Evolutionary conservation across 2,329 filamentous ascomycete species (phyloP), one percentile per base, ranked within the genome.

Genomic region (Penicillium rolfsii): DNA sequence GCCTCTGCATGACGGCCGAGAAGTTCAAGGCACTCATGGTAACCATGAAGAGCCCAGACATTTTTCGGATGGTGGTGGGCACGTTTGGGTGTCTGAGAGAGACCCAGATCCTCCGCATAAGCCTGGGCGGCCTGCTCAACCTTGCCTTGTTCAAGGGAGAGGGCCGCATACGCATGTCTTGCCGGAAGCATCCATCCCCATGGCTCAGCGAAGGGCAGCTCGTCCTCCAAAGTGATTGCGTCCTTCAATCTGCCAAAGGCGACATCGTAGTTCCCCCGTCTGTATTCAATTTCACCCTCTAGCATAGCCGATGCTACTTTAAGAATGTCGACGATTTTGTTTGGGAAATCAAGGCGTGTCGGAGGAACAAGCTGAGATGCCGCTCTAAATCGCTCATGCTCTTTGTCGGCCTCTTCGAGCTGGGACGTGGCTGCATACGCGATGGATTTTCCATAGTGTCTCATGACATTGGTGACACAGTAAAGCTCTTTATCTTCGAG

Each of bases 121-220:
- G 85, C 82, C 0, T 70, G 76, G 2, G 81, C 74, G 0, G 87
- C 87, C 55, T 88, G 78, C 11, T 83, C 79, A 1, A 83, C 74
- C 5, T 76, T 76, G 0, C 83, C 85, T 68, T 89, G 88, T 68
- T 91, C 89, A 16, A 90, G 77, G 16, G 90, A 74, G 1, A 92
- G 77, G 0, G 89, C 89, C 1, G 86, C 89, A 57, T 87, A 88
- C 0, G 89, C 88, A 73, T 91, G 89, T 1, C 88, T 79, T 0
- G 85, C 84, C 0, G 89, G 89, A 69, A 89, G 87, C 89, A 91
- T 91, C 89, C 89, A 91, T 0, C 87, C 87, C 88, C 88, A 91
- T 0, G 89, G 89, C 71, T 92, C 89, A 33, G 88, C 86, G 63
- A 89, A 91, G 0, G 85, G 85, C 22, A 92, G 79, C 0, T 72